Percentiles rank a stretch among this genome's conserved stretches.
Conservation (phyloP, 2,329 filamentous ascomycete species). For the Geoglossum cookeanum region DNA sequence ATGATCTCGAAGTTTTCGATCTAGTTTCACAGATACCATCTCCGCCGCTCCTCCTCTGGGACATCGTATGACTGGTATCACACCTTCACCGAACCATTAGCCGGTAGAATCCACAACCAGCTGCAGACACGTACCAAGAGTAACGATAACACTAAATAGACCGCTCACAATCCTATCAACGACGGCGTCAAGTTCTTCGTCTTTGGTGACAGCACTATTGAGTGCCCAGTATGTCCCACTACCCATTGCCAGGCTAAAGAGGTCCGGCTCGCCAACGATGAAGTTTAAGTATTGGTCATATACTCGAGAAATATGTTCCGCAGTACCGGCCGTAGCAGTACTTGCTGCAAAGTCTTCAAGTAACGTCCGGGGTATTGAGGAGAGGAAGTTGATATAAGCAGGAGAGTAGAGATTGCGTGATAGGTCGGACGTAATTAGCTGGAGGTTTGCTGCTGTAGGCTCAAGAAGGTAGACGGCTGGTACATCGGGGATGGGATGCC, state of each 20-base stretch:
- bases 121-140: constrained; percentile 51
- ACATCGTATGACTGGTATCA: constrained; percentile 88
- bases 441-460: constrained; percentile 61
- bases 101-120: constrained; percentile 12
- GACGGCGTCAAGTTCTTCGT: constrained; percentile 71
- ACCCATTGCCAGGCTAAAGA: constrained; percentile 86
- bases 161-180: constrained; percentile 88
- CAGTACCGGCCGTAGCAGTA: constrained; percentile 64
- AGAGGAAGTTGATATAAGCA: constrained; percentile 93
- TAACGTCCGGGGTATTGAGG: constrained; percentile 72
- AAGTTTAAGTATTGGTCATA: constrained; percentile 98
- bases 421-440: constrained; percentile 68
- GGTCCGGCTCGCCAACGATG: constrained; percentile 81
- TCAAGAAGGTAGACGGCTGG: constrained; percentile 94
- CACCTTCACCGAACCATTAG: constrained; percentile 30
- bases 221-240: constrained; percentile 92
- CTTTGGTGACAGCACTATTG: constrained; percentile 79
- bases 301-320: constrained; percentile 78
- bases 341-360: constrained; percentile 89
- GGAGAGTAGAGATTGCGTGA: constrained; percentile 77
- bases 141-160: constrained; percentile 95
- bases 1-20: constrained; percentile 89
- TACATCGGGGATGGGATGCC: constrained; percentile 88
- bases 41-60: constrained; percentile 86
- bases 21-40: constrained; percentile 82